These are phyloP conservation scores for Cynara cardunculus DNA, from an alignment of 129 eudicot genomes.

Conservation along the genomic window DNA sequence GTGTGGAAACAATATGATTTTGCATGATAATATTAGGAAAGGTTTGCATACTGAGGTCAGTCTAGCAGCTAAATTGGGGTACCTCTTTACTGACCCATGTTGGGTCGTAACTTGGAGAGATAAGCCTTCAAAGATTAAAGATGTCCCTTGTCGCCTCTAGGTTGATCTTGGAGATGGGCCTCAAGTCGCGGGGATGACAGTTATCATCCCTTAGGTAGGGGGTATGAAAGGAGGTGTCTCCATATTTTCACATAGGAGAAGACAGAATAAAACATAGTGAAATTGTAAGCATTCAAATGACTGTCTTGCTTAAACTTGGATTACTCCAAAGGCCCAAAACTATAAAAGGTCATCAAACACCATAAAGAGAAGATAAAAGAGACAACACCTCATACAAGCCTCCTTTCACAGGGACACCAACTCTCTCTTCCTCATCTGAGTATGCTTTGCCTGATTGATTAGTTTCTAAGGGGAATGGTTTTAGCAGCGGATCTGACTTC, in stretches of 20 bases:
- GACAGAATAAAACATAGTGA: background rate
- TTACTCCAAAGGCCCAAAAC: background rate
- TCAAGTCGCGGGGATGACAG: background rate
- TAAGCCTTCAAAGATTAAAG: too few species aligned
- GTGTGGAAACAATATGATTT: too few species aligned
- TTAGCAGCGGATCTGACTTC: constrained; percentile 26
- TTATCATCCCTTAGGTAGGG: too few species aligned
- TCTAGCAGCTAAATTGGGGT: too few species aligned
- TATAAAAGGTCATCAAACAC: background rate
- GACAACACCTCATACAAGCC: constrained; percentile 82
- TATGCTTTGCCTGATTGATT: constrained; percentile 27
- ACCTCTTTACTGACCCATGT: too few species aligned
- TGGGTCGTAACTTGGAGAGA: too few species aligned
- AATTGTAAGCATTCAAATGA: too few species aligned
- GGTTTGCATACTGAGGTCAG: too few species aligned
- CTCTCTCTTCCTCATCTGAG: constrained; percentile 76
- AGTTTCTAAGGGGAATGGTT: constrained; percentile 33
- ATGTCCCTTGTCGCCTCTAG: too few species aligned
- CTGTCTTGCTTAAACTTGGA: background rate
- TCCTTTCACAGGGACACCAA: constrained; percentile 98
- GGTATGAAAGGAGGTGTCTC: too few species aligned
- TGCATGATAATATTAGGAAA: too few species aligned
- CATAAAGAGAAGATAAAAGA: background rate
- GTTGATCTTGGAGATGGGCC: background rate
- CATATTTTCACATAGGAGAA: too few species aligned